These are phyloP conservation scores for Ilex paraguariensis DNA, from an alignment of 305 asterid genomes.

Conservation along the genomic window DNA sequence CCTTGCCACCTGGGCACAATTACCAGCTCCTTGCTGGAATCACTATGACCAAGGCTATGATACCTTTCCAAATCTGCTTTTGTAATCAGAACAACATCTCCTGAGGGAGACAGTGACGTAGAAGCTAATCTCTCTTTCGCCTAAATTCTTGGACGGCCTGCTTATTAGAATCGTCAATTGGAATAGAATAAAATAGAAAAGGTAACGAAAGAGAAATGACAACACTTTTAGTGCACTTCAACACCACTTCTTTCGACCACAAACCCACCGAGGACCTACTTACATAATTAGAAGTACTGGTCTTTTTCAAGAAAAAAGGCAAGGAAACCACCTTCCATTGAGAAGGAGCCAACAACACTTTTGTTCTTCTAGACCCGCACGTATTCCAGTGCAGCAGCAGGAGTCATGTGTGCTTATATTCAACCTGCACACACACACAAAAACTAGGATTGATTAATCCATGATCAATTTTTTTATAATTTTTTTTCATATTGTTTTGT, in stretches of 20 bases:
- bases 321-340: conserved; percentile 64
- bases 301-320: no score
- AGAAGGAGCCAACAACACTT: conserved; percentile 76
- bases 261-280: no score
- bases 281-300: no score
- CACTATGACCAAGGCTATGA: conserved; percentile 36
- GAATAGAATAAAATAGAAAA: no score
- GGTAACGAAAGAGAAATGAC: no score
- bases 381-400: conserved; percentile 69
- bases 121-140: conserved; percentile 47
- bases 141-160: conserved; percentile 90
- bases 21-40: conserved; percentile 36
- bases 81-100: conserved; percentile 74
- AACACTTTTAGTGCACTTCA: no score
- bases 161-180: neutral
- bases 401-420: conserved; percentile 74
- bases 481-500: no score
- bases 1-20: conserved; percentile 35
- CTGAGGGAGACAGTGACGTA: conserved; percentile 36
- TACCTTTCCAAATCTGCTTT: conserved; percentile 94
- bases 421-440: conserved; percentile 41
- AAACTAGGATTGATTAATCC: no score
- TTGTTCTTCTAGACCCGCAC: conserved; percentile 78
- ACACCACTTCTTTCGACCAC: no score
- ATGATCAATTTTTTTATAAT: no score